phyloP scores from a whole-genome alignment of 192 early-diverging fungal genomes.

The Phycomyces blakesleeanus region DNA sequence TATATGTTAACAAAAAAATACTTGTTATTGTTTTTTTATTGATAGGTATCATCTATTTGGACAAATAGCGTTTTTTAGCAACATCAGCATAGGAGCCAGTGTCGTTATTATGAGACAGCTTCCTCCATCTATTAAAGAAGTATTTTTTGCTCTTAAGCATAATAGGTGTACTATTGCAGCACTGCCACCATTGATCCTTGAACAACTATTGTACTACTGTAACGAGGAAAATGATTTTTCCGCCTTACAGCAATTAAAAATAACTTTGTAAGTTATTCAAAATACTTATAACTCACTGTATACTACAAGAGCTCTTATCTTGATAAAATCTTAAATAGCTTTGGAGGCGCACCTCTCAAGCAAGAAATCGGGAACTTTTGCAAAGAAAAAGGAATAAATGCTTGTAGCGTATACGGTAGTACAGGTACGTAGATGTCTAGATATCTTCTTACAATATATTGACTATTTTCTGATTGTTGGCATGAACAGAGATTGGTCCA shows the following conservation, averaged over 20 bases:
- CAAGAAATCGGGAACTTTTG: conserved; percentile 1
- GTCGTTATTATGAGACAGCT: conserved; percentile 2
- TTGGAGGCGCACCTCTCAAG: conserved; percentile 18
- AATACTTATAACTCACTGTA: no score
- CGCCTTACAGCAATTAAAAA: not conserved
- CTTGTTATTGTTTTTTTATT: not conserved
- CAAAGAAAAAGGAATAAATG: conserved; percentile 6
- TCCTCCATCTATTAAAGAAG: conserved; percentile 2
- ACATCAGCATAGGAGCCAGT: not conserved
- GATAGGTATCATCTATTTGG: not conserved
- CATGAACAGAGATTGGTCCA: conserved; percentile 3
- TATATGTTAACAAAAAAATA: no score
- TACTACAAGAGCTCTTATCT: no score
- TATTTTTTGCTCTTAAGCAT: conserved; percentile 4
- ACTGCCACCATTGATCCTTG: not conserved
- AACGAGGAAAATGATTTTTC: conserved; percentile 2
- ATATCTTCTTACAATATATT: no score
- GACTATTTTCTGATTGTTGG: no score
- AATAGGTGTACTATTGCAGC: conserved; percentile 1
- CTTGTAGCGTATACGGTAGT: conserved; percentile 6
- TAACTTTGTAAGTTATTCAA: not conserved
- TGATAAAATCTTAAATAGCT: no score
- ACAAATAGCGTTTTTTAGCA: conserved; percentile 2
- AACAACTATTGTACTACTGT: not conserved
- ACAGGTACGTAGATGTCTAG: not conserved